A percentile compares a stretch with the other conserved stretches of the same genome.
Evolutionary conservation across 305 asterid genomes (phyloP).

Genomic region (Fraxinus albicans): DNA sequence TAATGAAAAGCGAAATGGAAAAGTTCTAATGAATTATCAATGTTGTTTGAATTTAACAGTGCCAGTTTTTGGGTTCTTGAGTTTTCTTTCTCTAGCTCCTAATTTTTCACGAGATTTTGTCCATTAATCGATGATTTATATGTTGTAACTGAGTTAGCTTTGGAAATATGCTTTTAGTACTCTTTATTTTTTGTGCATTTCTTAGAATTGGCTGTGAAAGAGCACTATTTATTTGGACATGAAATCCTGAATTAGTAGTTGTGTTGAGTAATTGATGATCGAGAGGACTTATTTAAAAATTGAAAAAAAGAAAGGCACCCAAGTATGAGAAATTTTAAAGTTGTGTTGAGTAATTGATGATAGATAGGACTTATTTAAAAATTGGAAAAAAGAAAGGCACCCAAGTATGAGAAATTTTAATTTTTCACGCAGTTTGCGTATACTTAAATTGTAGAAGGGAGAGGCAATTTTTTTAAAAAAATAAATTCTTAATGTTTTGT

Average conservation of each 20-base stretch:
- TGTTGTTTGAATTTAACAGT: not conserved
- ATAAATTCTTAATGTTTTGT: too few relatives aligned
- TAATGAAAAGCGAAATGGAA: not conserved
- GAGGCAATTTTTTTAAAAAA: too few relatives aligned
- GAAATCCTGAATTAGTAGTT: not conserved
- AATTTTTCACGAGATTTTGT: not conserved
- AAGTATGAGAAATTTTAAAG: not conserved
- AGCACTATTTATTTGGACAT: conserved; percentile 15
- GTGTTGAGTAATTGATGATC: not conserved
- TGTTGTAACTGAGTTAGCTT: conserved; percentile 18
- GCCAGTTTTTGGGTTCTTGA: not conserved
- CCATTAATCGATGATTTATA: not conserved
- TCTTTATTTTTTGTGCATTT: conserved; percentile 3
- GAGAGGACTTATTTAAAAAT: not conserved
- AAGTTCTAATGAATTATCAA: not conserved
- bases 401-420: not conserved
- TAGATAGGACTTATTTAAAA: too few relatives aligned
- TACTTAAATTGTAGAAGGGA: not conserved
- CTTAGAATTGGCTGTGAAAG: not conserved
- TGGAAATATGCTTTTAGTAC: not conserved
- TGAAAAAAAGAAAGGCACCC: not conserved
- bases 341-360: too few relatives aligned
- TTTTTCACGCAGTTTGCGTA: not conserved
- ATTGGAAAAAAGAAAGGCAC: too few relatives aligned
- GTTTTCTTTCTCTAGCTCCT: not conserved